Base-by-base conservation (phyloP, 208 protist genomes). In the Leishmania turanica region DNA sequence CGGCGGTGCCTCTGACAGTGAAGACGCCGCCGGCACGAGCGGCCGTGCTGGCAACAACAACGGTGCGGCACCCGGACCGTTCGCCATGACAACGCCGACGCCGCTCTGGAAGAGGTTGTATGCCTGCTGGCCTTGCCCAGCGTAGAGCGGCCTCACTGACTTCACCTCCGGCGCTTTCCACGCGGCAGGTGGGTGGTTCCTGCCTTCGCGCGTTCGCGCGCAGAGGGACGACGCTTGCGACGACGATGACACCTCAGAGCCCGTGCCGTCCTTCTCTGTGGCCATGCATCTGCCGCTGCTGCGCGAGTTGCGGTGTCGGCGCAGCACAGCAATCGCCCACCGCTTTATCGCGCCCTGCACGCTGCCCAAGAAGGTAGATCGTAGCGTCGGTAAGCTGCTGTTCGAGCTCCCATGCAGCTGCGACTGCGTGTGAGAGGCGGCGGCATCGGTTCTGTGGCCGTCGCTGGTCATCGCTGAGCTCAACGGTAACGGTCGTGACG, bases 121-220 rank as follows among this genome's bases (percentile, higher is more conserved):
- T 34, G 56, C 56, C 37, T 60, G 34, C 15, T 37, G n/a, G 24
- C 73, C 73, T 45, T 77, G 73, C 8, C 73, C 73, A 49, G 73
- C 73, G 56, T 77, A 77, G 21, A 77, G 73, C 3, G 73, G 49
- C 73, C 34, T n/a, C 71, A 45, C 51, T 8, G 13, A 4, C 68
- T 7, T 73, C 68, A 27, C 45, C 68, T 54, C 42, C 11, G 2
- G 7, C 68, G 6, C 42, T 49, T 73, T n/a, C 17, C 68, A 49
- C n/a, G 68, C 3, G 45, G 37, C 6, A 15, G 68, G 45, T n/a
- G 42, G 49, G 68, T 19, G 24, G 68, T 2, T 6, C 42, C 24
- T 34, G 68, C 27, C 37, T 21, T 40, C 68, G 19, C 21, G 21
- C 4, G 24, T 34, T 73, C 3, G 37, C 19, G 42, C 24, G 42